Percentiles rank a stretch among this genome's conserved stretches.
phyloP scores from a whole-genome alignment of 2,329 filamentous ascomycete genomes.

The Hypomyces rosellus region DNA sequence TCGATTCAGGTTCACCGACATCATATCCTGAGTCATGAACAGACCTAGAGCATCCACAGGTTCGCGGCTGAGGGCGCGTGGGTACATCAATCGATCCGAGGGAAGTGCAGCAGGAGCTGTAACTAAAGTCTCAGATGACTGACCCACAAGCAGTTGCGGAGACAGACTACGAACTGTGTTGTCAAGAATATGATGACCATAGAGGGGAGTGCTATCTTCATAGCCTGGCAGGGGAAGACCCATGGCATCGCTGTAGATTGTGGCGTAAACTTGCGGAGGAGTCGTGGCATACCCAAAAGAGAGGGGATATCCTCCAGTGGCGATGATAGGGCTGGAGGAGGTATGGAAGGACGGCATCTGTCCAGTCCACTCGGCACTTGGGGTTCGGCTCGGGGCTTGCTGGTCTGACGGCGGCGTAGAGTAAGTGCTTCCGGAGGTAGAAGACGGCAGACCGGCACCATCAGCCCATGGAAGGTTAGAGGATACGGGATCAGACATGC shows the following conservation, averaged over 20 bases:
- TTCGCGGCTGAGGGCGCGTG: slow-evolving; percentile 33
- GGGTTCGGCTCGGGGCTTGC: slow-evolving; percentile 20
- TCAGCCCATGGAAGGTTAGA: slow-evolving; percentile 27
- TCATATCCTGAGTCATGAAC: slow-evolving; percentile 21
- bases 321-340: slow-evolving; percentile 16
- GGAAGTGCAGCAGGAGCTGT: slow-evolving; percentile 36
- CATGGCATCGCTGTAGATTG: slow-evolving; percentile 26
- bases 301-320: slow-evolving; percentile 21
- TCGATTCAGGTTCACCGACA: slow-evolving; percentile 30
- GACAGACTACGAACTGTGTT: slow-evolving; percentile 44
- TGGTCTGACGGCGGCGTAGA: slow-evolving; percentile 39
- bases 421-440: slow-evolving; percentile 41
- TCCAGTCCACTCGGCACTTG: slow-evolving; percentile 27
- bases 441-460: slow-evolving; percentile 36
- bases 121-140: slow-evolving; percentile 44
- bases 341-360: slow-evolving; percentile 23
- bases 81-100: slow-evolving; percentile 26
- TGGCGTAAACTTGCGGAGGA: slow-evolving; percentile 26
- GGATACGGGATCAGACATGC: slow-evolving; percentile 17
- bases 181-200: slow-evolving; percentile 30
- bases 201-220: slow-evolving; percentile 29
- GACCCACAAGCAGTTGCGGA: slow-evolving; percentile 40
- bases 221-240: slow-evolving; percentile 29
- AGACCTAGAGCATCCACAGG: slow-evolving; percentile 34
- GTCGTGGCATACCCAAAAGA: slow-evolving; percentile 23